Evolutionary conservation across 1,139 yeast genomes (phyloP), one percentile per base, ranked within the genome.

Genomic region (Zygosaccharomyces sapae): DNA sequence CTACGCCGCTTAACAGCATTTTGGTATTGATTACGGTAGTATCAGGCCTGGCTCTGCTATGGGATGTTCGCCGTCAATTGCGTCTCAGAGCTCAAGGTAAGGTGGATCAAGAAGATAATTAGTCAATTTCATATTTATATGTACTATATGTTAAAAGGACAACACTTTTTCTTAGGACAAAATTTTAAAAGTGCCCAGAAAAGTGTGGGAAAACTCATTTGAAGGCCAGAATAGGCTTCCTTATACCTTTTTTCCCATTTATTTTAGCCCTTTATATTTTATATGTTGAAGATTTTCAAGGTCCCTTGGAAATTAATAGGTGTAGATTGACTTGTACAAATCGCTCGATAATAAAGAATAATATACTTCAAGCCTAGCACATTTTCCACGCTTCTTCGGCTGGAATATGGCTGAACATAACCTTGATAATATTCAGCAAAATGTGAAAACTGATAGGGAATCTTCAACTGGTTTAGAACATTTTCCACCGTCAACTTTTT

Each of bases 1-100:
- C 97, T 16, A 73, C 72, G 5, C 96, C 97, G 0, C 76, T 87
- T 33, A 89, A 89, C 63, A 48, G 71, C 1, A 49, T 74, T 1
- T 71, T 90, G 50, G 73, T 86, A 3, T 3, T 37, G 2, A 33
- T 48, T 5, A 56, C 63, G 6, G 12, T 54, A 5, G 19, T 46
- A 7, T 48, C 33, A 18, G 41, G 51, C 36, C 12, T 34, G 6
- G 38, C 34, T 8, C 25, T 48, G 29, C 20, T 48, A 20, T 33
- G 31, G 27, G 37, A 30, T 31, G 42, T 46, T 3, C 46, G 40
- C 20, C 40, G 29, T 30, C 40, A 38, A 19, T 39, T 48, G 12
- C 35, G 33, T 16, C 33, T 38, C 13, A 44, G 47, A 29, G 25
- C 39, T n/a, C 24, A 12, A n/a, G 19, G 8, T 31, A 31, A 20